Evolutionary conservation across 2,329 filamentous ascomycete genomes (phyloP).

Genomic region (Byssoonygena ceratinophila): DNA sequence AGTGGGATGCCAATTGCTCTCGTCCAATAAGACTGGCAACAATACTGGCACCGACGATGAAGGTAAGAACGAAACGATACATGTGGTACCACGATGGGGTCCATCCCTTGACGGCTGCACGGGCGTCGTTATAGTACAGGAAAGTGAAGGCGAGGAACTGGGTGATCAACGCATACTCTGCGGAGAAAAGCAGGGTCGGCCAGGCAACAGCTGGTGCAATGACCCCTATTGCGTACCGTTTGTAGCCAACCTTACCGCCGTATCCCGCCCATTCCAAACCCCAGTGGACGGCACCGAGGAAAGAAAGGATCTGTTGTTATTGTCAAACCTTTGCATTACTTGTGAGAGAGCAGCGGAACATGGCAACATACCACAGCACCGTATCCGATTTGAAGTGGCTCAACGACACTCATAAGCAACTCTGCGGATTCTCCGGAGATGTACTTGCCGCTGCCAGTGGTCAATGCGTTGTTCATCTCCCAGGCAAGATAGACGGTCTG

Average conservation of each 20-base stretch:
- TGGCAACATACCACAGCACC: constrained; percentile 61
- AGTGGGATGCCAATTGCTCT: constrained; percentile 53
- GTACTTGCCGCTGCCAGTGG: constrained; percentile 51
- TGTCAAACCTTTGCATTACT: constrained; percentile 1
- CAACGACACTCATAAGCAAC: constrained; percentile 60
- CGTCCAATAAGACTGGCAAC: constrained; percentile 71
- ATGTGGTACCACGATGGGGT: constrained; percentile 74
- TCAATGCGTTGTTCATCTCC: constrained; percentile 61
- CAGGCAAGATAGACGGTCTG: constrained; percentile 73
- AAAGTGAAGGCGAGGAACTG: constrained; percentile 79
- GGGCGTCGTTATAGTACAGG: constrained; percentile 74
- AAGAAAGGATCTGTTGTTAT: constrained; percentile 63
- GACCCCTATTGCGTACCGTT: constrained; percentile 74
- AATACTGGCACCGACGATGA: constrained; percentile 74
- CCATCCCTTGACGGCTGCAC: constrained; percentile 63
- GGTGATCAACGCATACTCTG: constrained; percentile 72
- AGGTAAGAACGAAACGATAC: constrained; percentile 87
- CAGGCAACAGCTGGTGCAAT: constrained; percentile 70
- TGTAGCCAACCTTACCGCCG: constrained; percentile 57
- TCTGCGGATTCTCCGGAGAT: constrained; percentile 62
- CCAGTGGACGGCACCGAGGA: constrained; percentile 90
- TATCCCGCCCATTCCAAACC: constrained; percentile 73
- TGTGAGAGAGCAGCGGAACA: neutral
- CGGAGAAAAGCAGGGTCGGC: constrained; percentile 75
- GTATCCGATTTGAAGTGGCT: constrained; percentile 83